These are phyloP conservation scores for Malania oleifera DNA, from an alignment of 164 flowering plant genomes.

Conservation along the genomic window DNA sequence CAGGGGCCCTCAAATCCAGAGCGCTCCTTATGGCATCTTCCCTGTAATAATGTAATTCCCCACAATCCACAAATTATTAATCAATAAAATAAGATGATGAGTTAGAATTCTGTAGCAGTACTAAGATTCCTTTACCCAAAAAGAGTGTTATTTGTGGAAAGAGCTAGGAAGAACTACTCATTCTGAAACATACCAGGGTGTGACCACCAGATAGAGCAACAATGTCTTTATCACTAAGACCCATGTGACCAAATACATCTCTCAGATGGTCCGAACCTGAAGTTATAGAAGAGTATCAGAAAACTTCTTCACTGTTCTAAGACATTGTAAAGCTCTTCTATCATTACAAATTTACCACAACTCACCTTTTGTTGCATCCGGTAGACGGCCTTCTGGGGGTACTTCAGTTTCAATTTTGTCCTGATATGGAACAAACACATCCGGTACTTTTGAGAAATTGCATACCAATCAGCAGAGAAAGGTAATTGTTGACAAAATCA, in stretches of 20 bases:
- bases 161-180: no score
- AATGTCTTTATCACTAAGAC: conserved; percentile 49
- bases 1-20: conserved; percentile 69
- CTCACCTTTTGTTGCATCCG: no score
- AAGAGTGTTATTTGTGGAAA: no score
- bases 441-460: no score
- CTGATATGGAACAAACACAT: no score
- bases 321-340: no score
- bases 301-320: no score
- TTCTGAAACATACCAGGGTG: conserved; percentile 33
- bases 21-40: conserved; percentile 62
- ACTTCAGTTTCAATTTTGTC: no score
- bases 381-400: no score
- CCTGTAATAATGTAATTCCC: conserved; percentile 23
- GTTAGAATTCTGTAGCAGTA: not conserved
- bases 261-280: conserved; percentile 55
- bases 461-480: no score
- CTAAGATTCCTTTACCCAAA: not conserved
- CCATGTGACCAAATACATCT: conserved; percentile 46
- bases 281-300: not conserved
- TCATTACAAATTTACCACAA: no score
- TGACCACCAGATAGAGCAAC: conserved; percentile 63
- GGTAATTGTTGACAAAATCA: no score
- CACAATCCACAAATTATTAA: not conserved
- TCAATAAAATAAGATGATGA: not conserved